Conservation (phyloP, 2,329 filamentous ascomycete species). For the Fusarium pseudocircinatum region DNA sequence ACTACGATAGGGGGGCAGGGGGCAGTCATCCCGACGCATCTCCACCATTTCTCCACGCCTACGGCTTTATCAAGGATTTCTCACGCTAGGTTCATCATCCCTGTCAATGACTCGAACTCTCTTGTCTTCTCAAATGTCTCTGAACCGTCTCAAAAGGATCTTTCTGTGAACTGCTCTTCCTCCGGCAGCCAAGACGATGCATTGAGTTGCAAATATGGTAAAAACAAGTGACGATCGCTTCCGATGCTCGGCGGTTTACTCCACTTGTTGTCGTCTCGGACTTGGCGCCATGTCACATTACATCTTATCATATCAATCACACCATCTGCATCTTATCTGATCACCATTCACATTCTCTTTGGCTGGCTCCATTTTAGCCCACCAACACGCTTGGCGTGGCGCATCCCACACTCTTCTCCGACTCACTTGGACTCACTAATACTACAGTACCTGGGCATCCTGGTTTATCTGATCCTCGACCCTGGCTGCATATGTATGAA, state of each 20-base stretch:
- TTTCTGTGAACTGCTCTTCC: background rate
- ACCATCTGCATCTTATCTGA: constrained; percentile 40
- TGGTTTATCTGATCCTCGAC: background rate
- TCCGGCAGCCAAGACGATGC: background rate
- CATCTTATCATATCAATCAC: constrained; percentile 37
- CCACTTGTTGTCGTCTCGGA: background rate
- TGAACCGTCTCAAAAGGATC: background rate
- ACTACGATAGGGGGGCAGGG: constrained; percentile 16
- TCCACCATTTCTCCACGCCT: constrained; percentile 11
- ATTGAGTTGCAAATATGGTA: background rate
- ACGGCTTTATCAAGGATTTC: constrained; percentile 10
- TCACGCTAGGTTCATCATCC: background rate
- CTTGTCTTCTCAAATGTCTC: background rate
- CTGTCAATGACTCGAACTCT: background rate
- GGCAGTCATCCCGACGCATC: background rate
- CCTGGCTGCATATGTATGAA: background rate
- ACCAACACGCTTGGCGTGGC: background rate
- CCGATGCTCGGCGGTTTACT: constrained; percentile 9
- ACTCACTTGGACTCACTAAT: background rate
- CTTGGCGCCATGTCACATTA: constrained; percentile 14
- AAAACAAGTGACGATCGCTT: constrained; percentile 5
- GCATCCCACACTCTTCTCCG: background rate
- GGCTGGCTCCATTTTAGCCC: background rate
- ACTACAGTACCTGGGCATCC: background rate
- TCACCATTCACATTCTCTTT: constrained; percentile 2